These are phyloP conservation scores for Sporisorium iseilematis-ciliati DNA, from an alignment of 1,284 basidiomycete genomes.

Conservation along the genomic window DNA sequence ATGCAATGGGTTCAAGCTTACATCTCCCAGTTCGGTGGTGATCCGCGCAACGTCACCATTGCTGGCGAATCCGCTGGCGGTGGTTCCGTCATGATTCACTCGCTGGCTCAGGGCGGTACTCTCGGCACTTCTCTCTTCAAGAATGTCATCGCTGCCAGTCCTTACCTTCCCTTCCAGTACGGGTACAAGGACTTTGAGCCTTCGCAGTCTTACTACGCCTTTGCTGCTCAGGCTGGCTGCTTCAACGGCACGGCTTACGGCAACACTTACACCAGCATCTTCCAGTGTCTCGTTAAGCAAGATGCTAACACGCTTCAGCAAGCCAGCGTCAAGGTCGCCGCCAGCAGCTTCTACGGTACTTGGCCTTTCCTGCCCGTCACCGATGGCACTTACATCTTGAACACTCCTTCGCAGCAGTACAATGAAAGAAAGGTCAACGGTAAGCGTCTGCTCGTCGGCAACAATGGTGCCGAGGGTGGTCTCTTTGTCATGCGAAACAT, in stretches of 20 bases:
- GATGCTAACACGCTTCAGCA: constrained; percentile 23
- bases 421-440: constrained; percentile 25
- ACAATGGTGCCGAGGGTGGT: constrained; percentile 34
- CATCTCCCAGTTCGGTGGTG: constrained; percentile 55
- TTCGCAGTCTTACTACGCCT: constrained; percentile 35
- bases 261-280: constrained; percentile 19
- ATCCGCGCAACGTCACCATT: constrained; percentile 47
- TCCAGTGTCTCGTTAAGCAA: constrained; percentile 26
- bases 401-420: constrained; percentile 22
- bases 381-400: constrained; percentile 23
- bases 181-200: constrained; percentile 34
- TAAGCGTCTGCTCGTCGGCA: constrained; percentile 29
- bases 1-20: constrained; percentile 51
- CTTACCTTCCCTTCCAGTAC: constrained; percentile 34
- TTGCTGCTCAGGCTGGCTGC: constrained; percentile 30
- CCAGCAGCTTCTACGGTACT: constrained; percentile 23
- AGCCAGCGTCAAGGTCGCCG: constrained; percentile 30
- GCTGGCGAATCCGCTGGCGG: constrained; percentile 51
- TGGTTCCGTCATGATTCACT: constrained; percentile 41
- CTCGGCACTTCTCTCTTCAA: constrained; percentile 36
- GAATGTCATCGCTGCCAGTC: constrained; percentile 32
- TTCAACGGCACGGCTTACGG: constrained; percentile 29
- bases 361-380: constrained; percentile 42
- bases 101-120: constrained; percentile 24
- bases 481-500: constrained; percentile 26